These are phyloP conservation scores for Shiraia sp. DNA, from an alignment of 2,329 filamentous ascomycete species.

Conservation along the genomic window DNA sequence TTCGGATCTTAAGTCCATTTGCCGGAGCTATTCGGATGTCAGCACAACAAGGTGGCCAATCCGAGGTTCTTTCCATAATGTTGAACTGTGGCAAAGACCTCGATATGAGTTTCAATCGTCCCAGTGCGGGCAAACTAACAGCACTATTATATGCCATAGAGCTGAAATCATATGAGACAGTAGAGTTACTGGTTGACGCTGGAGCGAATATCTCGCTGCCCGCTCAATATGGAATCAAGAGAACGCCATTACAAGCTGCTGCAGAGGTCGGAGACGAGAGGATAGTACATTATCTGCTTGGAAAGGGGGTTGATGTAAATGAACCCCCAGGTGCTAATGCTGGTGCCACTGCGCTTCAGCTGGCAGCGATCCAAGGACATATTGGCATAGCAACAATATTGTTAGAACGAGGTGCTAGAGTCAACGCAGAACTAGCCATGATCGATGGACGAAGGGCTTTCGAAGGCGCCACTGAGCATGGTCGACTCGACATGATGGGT, in stretches of 20 bases:
- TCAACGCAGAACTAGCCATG: conserved; percentile 2
- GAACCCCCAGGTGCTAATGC: neutral
- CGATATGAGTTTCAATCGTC: no score
- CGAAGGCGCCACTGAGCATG: conserved; percentile 10
- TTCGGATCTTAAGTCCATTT: no score
- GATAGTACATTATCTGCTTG: conserved; percentile 7
- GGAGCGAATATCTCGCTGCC: neutral
- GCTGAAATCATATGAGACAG: neutral
- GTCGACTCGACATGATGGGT: conserved; percentile 11
- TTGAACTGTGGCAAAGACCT: no score
- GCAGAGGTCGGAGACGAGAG: conserved; percentile 3
- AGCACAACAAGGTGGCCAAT: no score
- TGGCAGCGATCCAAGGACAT: conserved; percentile 10
- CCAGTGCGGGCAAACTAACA: no score
- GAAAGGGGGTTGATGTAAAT: conserved; percentile 2
- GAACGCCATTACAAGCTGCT: conserved; percentile 8
- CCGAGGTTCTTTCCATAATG: no score
- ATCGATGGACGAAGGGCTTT: conserved; percentile 9
- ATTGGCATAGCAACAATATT: conserved; percentile 5
- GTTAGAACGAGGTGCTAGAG: conserved; percentile 1
- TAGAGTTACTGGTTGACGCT: neutral
- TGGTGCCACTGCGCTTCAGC: conserved; percentile 9
- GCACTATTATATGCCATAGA: neutral
- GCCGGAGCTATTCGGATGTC: no score
- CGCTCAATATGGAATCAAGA: neutral